Evolutionary conservation across 768 basidiomycete genomes (phyloP).

Genomic region (Amanita rimosa): DNA sequence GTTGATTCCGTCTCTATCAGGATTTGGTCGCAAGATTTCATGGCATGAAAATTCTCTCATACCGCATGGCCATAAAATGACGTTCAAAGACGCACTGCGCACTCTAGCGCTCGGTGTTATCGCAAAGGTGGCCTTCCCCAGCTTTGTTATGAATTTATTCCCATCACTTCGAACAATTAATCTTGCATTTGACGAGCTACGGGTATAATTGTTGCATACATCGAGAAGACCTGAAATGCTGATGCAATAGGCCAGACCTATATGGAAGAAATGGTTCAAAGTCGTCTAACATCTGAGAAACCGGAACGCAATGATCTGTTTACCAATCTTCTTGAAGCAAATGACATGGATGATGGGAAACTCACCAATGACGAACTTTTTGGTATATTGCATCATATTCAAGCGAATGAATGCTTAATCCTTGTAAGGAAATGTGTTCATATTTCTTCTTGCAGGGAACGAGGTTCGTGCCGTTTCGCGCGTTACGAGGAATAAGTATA

Average conservation of each 20-base stretch:
- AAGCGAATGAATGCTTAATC: not conserved
- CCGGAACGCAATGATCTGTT: slow-evolving; percentile 39
- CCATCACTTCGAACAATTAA: slow-evolving; percentile 18
- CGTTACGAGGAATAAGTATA: not conserved
- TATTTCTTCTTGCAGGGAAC: slow-evolving; percentile 50
- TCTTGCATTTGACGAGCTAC: slow-evolving; percentile 31
- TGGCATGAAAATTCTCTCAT: slow-evolving; percentile 30
- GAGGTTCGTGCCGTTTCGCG: slow-evolving; percentile 25
- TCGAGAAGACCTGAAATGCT: not conserved
- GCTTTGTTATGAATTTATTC: slow-evolving; percentile 26
- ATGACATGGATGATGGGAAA: slow-evolving; percentile 22
- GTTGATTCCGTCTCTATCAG: slow-evolving; percentile 12
- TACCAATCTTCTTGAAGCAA: slow-evolving; percentile 38
- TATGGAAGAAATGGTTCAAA: slow-evolving; percentile 42
- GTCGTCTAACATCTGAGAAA: slow-evolving; percentile 24
- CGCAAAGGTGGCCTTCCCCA: slow-evolving; percentile 26
- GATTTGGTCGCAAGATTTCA: slow-evolving; percentile 39
- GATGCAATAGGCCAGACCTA: slow-evolving; percentile 16
- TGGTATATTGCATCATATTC: slow-evolving; percentile 12
- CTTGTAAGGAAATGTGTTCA: slow-evolving; percentile 30
- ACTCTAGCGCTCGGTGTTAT: slow-evolving; percentile 26
- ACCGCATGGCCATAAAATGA: slow-evolving; percentile 32
- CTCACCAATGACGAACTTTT: slow-evolving; percentile 33
- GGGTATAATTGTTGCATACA: slow-evolving; percentile 18
- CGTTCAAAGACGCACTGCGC: slow-evolving; percentile 39